Conservation (phyloP, 202 grass and related monocot genomes). For the Bolboschoenoplectus hybrid region DNA sequence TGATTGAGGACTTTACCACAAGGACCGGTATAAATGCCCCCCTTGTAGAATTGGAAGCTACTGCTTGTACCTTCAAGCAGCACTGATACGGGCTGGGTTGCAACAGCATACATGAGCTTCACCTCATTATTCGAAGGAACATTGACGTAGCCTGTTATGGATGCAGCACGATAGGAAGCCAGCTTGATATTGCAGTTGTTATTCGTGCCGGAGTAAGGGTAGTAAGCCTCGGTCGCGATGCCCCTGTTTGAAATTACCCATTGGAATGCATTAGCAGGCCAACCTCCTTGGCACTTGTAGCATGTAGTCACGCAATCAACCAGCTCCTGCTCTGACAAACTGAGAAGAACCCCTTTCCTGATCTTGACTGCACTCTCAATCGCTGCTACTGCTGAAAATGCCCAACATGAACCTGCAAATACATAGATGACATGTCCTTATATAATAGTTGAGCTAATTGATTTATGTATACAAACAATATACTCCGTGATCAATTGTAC, state of each 20-base stretch:
- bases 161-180: constrained; percentile 9
- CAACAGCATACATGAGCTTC: constrained; percentile 16
- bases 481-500: too few relatives aligned
- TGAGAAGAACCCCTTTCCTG: too few relatives aligned
- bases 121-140: constrained; percentile 36
- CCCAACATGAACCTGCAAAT: too few relatives aligned
- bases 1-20: constrained; percentile 44
- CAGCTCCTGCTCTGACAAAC: constrained; percentile 52
- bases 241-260: constrained; percentile 42
- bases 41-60: constrained; percentile 46
- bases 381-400: too few relatives aligned
- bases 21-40: constrained; percentile 38
- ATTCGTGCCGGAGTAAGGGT: constrained; percentile 39
- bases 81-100: constrained; percentile 47
- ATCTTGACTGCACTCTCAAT: too few relatives aligned
- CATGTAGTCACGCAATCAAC: constrained; percentile 46
- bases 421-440: too few relatives aligned
- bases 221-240: constrained; percentile 44
- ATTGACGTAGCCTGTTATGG: constrained; percentile 28
- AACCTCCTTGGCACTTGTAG: constrained; percentile 39
- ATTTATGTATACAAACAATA: too few relatives aligned
- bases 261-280: constrained; percentile 33
- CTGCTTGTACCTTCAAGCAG: neutral
- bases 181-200: constrained; percentile 21
- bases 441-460: too few relatives aligned